phyloP scores from a whole-genome alignment of 2,329 filamentous ascomycete species.

The Fonsecaea pedrosoi region DNA sequence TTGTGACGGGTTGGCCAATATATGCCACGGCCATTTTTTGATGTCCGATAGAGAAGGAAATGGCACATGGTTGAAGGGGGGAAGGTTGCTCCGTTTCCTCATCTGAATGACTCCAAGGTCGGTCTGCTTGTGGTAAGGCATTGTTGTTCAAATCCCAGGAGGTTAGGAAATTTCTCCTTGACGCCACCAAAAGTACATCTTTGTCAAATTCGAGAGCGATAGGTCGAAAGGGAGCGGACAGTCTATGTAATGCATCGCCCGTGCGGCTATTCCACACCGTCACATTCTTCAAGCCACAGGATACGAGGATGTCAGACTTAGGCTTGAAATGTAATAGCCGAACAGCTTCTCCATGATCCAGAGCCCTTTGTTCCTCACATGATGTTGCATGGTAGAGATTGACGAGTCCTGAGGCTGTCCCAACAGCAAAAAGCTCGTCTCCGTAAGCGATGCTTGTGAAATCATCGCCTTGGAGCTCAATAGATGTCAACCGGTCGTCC shows the following conservation, averaged over 20 bases:
- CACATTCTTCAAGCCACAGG: conserved; percentile 31
- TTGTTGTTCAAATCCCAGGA: conserved; percentile 25
- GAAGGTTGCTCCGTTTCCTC: not conserved
- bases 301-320: conserved; percentile 27
- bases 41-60: conserved; percentile 4
- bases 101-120: conserved; percentile 34
- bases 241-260: conserved; percentile 18
- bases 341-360: conserved; percentile 35
- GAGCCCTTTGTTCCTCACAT: conserved; percentile 31
- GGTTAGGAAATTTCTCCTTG: conserved; percentile 14
- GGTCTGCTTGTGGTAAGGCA: conserved; percentile 31
- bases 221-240: conserved; percentile 6
- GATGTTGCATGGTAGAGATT: conserved; percentile 38
- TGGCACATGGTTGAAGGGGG: conserved; percentile 6
- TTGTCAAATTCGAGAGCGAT: not conserved
- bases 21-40: conserved; percentile 4
- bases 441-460: conserved; percentile 31
- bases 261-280: conserved; percentile 34
- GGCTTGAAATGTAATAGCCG: conserved; percentile 22
- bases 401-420: conserved; percentile 34
- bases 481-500: conserved; percentile 34
- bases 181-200: not conserved
- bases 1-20: not conserved
- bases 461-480: conserved; percentile 25
- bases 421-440: conserved; percentile 38